Evolutionary conservation across 176 grass and related monocot species (phyloP).

Genomic region (Melocanna baccifera): DNA sequence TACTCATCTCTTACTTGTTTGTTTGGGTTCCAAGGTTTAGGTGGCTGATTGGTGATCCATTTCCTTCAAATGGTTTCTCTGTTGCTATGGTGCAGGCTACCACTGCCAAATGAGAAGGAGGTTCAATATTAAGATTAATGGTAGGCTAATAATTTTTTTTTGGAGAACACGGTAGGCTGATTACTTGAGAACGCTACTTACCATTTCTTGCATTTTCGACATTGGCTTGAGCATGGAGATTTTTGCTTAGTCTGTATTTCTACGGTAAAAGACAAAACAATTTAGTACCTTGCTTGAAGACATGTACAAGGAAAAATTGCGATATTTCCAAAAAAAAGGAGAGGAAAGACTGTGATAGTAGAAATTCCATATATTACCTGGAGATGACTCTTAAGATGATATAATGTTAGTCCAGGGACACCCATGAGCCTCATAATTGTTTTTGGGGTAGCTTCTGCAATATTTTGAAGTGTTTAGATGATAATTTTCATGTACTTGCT

Average conservation of each 20-base stretch:
- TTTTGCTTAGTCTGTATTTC: constrained; percentile 99
- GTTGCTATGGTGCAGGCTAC: constrained; percentile 44
- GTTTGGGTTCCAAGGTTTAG: constrained; percentile 49
- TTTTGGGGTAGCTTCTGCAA: constrained; percentile 92
- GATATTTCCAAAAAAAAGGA: neutral
- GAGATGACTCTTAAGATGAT: constrained; percentile 98
- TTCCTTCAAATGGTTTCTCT: constrained; percentile 69
- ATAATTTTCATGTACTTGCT: constrained; percentile 7
- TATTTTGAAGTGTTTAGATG: constrained; percentile 14
- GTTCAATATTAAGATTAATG: constrained; percentile 31
- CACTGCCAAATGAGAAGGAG: constrained; percentile 35
- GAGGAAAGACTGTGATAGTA: constrained; percentile 7
- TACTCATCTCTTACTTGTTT: constrained; percentile 73
- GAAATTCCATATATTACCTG: constrained; percentile 64
- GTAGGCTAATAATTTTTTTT: neutral
- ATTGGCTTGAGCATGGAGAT: constrained; percentile 64
- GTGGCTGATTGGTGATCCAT: constrained; percentile 45
- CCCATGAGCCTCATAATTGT: constrained; percentile 94
- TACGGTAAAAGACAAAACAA: constrained; percentile 41
- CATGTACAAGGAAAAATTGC: constrained; percentile 5
- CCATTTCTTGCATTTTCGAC: constrained; percentile 62
- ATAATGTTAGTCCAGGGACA: constrained; percentile 88
- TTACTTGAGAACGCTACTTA: constrained; percentile 25
- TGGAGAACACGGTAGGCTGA: neutral
- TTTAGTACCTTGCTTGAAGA: constrained; percentile 38